Percentiles rank a stretch among this genome's conserved stretches.
Evolutionary conservation across 2,329 filamentous ascomycete species (phyloP).

Genomic region (Phyllosticta capitalensis): DNA sequence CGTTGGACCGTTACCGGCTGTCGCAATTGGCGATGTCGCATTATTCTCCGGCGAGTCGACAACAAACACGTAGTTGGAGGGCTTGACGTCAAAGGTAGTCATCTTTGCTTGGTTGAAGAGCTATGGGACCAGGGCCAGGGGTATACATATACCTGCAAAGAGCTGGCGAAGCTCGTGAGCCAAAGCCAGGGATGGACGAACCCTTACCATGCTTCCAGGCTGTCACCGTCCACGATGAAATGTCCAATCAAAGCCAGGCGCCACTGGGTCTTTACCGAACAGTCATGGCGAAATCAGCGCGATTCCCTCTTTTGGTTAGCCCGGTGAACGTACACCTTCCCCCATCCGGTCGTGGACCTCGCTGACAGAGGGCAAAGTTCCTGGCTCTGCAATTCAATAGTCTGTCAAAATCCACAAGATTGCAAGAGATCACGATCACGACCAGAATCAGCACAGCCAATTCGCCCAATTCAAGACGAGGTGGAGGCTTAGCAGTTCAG

Average conservation of each 20-base stretch:
- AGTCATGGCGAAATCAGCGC: background rate
- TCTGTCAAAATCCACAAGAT: background rate
- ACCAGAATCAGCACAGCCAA: background rate
- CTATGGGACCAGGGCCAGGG: background rate
- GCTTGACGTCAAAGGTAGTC: background rate
- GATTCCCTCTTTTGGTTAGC: background rate
- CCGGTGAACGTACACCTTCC: background rate
- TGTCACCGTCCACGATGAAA: background rate
- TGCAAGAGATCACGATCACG: background rate
- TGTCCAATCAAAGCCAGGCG: background rate
- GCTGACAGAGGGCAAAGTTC: background rate
- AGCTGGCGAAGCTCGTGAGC: background rate
- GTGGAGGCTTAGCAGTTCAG: background rate
- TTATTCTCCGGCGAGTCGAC: background rate
- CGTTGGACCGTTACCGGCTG: background rate
- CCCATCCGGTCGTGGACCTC: background rate
- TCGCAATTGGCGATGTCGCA: background rate
- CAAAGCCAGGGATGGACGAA: background rate
- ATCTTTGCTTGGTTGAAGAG: background rate
- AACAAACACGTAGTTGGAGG: background rate
- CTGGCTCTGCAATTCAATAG: background rate
- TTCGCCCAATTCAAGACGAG: background rate
- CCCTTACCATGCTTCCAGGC: background rate
- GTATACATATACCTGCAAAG: background rate
- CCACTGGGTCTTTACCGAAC: background rate